Evolutionary conservation across 2,329 filamentous ascomycete species (phyloP), one percentile per base, ranked within the genome.

Genomic region (Talaromyces piceae): DNA sequence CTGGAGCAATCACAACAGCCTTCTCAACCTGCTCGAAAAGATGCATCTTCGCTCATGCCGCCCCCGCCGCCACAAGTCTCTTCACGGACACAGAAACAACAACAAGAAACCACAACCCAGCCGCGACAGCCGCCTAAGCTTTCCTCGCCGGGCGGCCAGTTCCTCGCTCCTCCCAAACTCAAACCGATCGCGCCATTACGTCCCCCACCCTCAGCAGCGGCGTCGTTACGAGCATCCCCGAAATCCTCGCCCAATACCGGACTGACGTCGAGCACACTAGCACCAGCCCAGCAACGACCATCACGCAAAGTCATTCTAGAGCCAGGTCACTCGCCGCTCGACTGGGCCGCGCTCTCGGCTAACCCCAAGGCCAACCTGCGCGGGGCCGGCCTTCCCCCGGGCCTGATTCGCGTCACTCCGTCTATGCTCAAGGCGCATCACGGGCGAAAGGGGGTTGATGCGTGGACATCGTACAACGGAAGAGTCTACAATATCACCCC

Each of bases 401-500:
- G 54, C 60, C 78, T 52, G 77, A 82, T 75, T 72, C 83, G 87
- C 43, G 89, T 98, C 30, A 88, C 91, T 5, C 91, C 91, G 1
- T 84, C 83, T 4, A 81, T 88, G 77, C 77, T 98, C 11, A 86
- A 84, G 65, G 70, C 74, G 33, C 83, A 89, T 70, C 94, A 87
- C 33, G 91, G 91, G 0, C 82, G 91, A 26, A 87, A 86, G 64
- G 89, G 89, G 7, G 84, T 80, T 55, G 88, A 95, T 61, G 89
- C 91, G 0, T 98, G 93, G 93, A 94, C 87, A 54, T 87, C 83
- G 1, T 84, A 95, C 54, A 86, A 88, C 54, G 91, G 91, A 1
- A 87, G 87, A 62, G 91, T 97, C 25, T 98, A 97, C 72, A 97
- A 97, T 63, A 84, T 98, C 52, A 86, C 85, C 0, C 89, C 91